These are phyloP conservation scores for Aspergillus incahuasiensis DNA, from an alignment of 495 filamentous ascomycete species.

Conservation along the genomic window DNA sequence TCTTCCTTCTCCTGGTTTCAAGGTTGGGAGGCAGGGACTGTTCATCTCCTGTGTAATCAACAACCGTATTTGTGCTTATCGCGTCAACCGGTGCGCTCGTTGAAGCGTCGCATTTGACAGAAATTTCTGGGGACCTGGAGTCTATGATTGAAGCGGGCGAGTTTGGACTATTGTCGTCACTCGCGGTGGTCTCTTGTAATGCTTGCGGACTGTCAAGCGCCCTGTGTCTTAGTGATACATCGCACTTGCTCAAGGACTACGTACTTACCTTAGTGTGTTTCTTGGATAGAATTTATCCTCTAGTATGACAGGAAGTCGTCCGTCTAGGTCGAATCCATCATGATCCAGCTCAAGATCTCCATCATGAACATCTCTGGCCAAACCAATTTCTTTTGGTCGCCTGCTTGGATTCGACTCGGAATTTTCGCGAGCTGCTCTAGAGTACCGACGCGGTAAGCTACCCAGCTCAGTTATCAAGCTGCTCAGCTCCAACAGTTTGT, in stretches of 20 bases:
- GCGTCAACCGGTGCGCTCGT: slow-evolving; percentile 1
- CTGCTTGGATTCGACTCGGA: slow-evolving; percentile 12
- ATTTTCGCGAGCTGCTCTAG: slow-evolving; percentile 17
- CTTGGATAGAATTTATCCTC: slow-evolving; percentile 78
- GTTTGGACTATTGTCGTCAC: slow-evolving; percentile 45
- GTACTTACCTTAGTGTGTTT: slow-evolving; percentile 65
- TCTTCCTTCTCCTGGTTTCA: slow-evolving; percentile 40
- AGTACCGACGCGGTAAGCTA: slow-evolving; percentile 36
- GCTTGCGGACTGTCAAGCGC: slow-evolving; percentile 35
- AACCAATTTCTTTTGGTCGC: slow-evolving; percentile 16
- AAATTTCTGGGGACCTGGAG: slow-evolving; percentile 42
- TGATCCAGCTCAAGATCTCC: slow-evolving; percentile 12
- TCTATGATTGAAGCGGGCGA: slow-evolving; percentile 64
- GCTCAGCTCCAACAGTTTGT: slow-evolving; percentile 62
- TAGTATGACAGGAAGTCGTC: slow-evolving; percentile 71
- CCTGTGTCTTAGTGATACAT: slow-evolving; percentile 15
- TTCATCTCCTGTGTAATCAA: slow-evolving; percentile 8
- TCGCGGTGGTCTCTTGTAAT: slow-evolving; percentile 40
- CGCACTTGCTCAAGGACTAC: not conserved
- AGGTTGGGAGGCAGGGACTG: slow-evolving; percentile 29
- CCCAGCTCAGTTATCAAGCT: slow-evolving; percentile 61
- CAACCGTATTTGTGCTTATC: not conserved
- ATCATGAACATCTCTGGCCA: slow-evolving; percentile 13
- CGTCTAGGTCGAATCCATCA: slow-evolving; percentile 45
- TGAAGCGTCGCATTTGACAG: slow-evolving; percentile 56